These are phyloP conservation scores for Coemansia sp. DNA, from an alignment of 192 early-diverging fungal species.

Conservation along the genomic window DNA sequence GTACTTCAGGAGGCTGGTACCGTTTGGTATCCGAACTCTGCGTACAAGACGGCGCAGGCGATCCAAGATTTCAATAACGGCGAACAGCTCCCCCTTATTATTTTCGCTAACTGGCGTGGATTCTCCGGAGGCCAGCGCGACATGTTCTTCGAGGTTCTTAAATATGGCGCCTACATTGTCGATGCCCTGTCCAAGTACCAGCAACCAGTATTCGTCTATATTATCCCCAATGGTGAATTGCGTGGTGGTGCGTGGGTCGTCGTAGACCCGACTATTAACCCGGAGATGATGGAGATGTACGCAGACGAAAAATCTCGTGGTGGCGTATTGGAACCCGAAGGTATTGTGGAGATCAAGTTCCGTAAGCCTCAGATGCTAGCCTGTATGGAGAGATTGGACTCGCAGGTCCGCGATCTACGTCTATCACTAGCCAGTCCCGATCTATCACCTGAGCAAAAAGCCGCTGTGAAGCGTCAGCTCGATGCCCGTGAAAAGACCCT, in stretches of 20 bases:
- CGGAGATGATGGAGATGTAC: slow-evolving; percentile 99
- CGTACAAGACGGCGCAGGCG: slow-evolving; percentile 99
- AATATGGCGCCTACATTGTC: slow-evolving; percentile 97
- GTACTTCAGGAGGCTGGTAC: slow-evolving; percentile 89
- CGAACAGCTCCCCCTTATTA: slow-evolving; percentile 96
- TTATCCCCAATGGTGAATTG: slow-evolving; percentile 92
- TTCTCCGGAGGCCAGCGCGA: slow-evolving; percentile 99
- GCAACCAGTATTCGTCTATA: slow-evolving; percentile 97
- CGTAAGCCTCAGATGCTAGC: slow-evolving; percentile 88
- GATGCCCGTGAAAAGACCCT: slow-evolving; percentile 86
- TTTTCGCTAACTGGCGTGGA: slow-evolving; percentile 99
- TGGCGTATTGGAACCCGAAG: slow-evolving; percentile 96
- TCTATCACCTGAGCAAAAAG: slow-evolving; percentile 63
- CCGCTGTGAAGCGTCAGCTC: slow-evolving; percentile 68
- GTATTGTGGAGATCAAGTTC: slow-evolving; percentile 99
- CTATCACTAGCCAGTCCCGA: slow-evolving; percentile 60
- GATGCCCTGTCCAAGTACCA: slow-evolving; percentile 95
- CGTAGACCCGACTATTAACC: slow-evolving; percentile 94
- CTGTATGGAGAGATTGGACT: slow-evolving; percentile 92
- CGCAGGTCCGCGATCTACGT: slow-evolving; percentile 75
- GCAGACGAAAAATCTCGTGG: slow-evolving; percentile 88
- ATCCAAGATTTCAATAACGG: slow-evolving; percentile 99
- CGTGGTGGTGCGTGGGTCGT: slow-evolving; percentile 99
- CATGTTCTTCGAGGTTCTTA: slow-evolving; percentile 98
- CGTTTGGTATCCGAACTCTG: slow-evolving; percentile 99